Conservation (phyloP, 2,329 filamentous ascomycete genomes). For the Neospermospora avenae region DNA sequence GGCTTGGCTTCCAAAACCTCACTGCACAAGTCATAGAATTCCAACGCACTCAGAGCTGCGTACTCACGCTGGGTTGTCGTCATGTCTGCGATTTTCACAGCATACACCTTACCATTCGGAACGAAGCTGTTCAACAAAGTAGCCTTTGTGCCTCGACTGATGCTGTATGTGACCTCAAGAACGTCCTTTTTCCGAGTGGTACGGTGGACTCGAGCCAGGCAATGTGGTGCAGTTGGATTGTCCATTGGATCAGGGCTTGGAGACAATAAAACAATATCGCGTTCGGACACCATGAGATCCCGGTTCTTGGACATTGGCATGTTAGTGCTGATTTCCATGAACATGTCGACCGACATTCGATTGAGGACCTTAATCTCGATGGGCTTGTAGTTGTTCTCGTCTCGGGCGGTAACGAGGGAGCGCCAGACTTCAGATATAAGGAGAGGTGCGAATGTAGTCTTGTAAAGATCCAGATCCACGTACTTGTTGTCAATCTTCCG, state of each 20-base stretch:
- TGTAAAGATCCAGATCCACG: constrained; percentile 72
- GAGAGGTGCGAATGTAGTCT: constrained; percentile 84
- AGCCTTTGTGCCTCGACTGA: constrained; percentile 54
- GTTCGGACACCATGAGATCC: constrained; percentile 72
- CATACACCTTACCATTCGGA: constrained; percentile 67
- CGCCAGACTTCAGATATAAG: constrained; percentile 95
- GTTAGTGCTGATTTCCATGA: constrained; percentile 84
- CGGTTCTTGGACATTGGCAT: constrained; percentile 69
- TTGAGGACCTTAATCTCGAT: constrained; percentile 88
- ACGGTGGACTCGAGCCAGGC: constrained; percentile 78
- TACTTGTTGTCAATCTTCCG: constrained; percentile 76
- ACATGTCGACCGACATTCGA: constrained; percentile 86
- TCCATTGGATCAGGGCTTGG: constrained; percentile 67
- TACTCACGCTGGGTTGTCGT: constrained; percentile 95
- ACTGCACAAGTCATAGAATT: constrained; percentile 94
- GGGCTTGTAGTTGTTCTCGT: constrained; percentile 75
- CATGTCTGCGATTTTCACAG: constrained; percentile 85
- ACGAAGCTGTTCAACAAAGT: constrained; percentile 61
- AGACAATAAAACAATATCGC: constrained; percentile 86
- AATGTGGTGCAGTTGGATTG: constrained; percentile 67
- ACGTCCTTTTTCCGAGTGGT: constrained; percentile 77
- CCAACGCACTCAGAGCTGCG: constrained; percentile 81
- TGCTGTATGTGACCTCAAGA: constrained; percentile 81
- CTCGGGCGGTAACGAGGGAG: constrained; percentile 83
- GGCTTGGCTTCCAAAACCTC: constrained; percentile 88